Evolutionary conservation across 169 alveolate genomes (phyloP), one percentile per base, ranked within the genome.

Genomic region (Perkinsus olseni): DNA sequence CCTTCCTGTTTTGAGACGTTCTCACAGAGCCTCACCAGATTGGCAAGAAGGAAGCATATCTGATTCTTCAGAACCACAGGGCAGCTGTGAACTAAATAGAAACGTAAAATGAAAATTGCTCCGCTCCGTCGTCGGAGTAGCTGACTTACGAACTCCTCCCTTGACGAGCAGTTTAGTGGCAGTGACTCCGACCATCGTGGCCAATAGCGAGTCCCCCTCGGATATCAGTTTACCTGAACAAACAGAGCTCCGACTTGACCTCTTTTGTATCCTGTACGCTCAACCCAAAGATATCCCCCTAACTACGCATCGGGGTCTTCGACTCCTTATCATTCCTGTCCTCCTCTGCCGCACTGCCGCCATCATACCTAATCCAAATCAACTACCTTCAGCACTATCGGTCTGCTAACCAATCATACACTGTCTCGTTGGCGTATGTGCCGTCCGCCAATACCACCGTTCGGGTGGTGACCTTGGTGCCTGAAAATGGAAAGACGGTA

Each of bases 331-430:
- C 62, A 45, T 45, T 45, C 62, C 17, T 45, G 17, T 45, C 62
- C 62, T 45, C 62, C 62, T 45, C 62, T 10, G 62, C 62, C 17
- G 62, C 62, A 10, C 24, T 17, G 17, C 62, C 62, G 6, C 62
- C 62, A 45, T 45, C 62, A 17, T 45, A 45, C 17, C 62, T 45
- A 45, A 45, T 45, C 17, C 6, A 45, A 6, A 45, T 10, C 24
- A 10, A 17, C 62, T 10, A 45, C 62, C 36, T 74, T 3, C 39
- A 13, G 28, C 39, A 20, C 40, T 28, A 24, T n/a, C n/a, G 38
- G 90, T 92, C 91, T 62, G 38, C 45, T 21, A n/a, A n/a, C n/a
- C 62, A 38, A 38, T 11, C 95, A 74, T 96, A 96, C 31, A 45
- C 62, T 45, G 62, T 45, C 62, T 45, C 62, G 62, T 45, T 45